Conservation (phyloP, 2,329 filamentous ascomycete species). For the Arthrobotrys musiformis region DNA sequence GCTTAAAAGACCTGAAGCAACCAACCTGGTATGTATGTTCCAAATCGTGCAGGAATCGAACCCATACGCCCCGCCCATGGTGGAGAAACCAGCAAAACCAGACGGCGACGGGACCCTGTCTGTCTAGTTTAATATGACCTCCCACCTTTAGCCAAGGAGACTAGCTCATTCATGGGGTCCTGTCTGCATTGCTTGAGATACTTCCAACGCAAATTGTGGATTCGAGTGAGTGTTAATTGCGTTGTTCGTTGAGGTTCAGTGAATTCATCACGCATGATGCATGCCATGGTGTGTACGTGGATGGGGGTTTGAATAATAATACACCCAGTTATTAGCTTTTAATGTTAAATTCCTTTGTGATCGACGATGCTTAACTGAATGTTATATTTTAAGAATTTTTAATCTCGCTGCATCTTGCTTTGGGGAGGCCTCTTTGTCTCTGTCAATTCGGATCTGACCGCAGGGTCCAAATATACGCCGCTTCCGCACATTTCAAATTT, state of each 20-base stretch:
- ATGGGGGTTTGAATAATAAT: background rate
- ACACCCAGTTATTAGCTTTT: background rate
- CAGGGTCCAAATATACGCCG: conserved; percentile 17
- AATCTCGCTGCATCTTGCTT: conserved; percentile 18
- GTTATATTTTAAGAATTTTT: conserved; percentile 12
- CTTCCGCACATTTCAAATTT: conserved; percentile 30
- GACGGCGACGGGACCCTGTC: conserved; percentile 41
- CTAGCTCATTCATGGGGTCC: background rate
- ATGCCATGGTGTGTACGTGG: conserved; percentile 1
- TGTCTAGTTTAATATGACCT: conserved; percentile 15
- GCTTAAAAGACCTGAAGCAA: background rate
- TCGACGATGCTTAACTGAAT: background rate
- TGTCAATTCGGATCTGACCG: conserved; percentile 10
- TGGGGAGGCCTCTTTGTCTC: background rate
- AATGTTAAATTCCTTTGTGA: background rate
- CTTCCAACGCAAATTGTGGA: conserved; percentile 31
- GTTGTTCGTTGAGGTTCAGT: conserved; percentile 30
- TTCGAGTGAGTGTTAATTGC: conserved; percentile 18
- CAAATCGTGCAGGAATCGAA: conserved; percentile 43
- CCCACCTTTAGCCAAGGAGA: background rate
- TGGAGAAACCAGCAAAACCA: conserved; percentile 44
- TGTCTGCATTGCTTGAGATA: conserved; percentile 7
- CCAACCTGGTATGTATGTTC: conserved; percentile 40
- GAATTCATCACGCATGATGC: conserved; percentile 43
- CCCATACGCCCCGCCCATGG: conserved; percentile 18